Conservation (phyloP, 768 basidiomycete genomes). For the Hygrophorus pudorinus region DNA sequence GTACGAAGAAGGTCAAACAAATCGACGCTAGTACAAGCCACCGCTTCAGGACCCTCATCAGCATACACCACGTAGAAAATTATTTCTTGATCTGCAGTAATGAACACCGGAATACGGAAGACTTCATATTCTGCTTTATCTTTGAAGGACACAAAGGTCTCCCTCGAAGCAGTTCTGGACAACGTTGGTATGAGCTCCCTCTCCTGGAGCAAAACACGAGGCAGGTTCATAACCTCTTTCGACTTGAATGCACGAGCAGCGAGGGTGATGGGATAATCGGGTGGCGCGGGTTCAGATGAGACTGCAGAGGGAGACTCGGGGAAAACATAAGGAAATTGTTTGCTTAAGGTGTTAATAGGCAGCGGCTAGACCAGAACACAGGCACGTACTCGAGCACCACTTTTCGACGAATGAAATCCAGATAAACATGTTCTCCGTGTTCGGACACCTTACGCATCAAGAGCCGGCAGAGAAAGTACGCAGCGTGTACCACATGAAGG, state of each 20-base stretch:
- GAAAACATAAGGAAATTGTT: too few relatives aligned
- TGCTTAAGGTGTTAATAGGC: too few relatives aligned
- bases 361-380: too few relatives aligned
- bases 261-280: slow-evolving; percentile 5
- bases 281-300: too few relatives aligned
- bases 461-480: slow-evolving; percentile 7
- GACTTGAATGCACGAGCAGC: slow-evolving; percentile 6
- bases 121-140: slow-evolving; percentile 5
- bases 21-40: not conserved
- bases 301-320: too few relatives aligned
- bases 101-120: slow-evolving; percentile 4
- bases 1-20: slow-evolving; percentile 1
- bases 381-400: too few relatives aligned
- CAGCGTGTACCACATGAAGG: slow-evolving; percentile 7
- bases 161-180: slow-evolving; percentile 5
- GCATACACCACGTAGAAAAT: slow-evolving; percentile 7
- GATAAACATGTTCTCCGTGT: slow-evolving; percentile 8
- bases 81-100: slow-evolving; percentile 6
- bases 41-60: slow-evolving; percentile 5
- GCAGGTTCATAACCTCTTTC: too few relatives aligned
- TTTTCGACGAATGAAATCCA: slow-evolving; percentile 6
- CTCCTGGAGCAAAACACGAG: slow-evolving; percentile 2
- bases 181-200: slow-evolving; percentile 4
- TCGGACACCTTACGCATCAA: slow-evolving; percentile 8
- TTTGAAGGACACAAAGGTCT: slow-evolving; percentile 7